Evolutionary conservation across 2,329 filamentous ascomycete species (phyloP).

Genomic region (Triangularia setosa): DNA sequence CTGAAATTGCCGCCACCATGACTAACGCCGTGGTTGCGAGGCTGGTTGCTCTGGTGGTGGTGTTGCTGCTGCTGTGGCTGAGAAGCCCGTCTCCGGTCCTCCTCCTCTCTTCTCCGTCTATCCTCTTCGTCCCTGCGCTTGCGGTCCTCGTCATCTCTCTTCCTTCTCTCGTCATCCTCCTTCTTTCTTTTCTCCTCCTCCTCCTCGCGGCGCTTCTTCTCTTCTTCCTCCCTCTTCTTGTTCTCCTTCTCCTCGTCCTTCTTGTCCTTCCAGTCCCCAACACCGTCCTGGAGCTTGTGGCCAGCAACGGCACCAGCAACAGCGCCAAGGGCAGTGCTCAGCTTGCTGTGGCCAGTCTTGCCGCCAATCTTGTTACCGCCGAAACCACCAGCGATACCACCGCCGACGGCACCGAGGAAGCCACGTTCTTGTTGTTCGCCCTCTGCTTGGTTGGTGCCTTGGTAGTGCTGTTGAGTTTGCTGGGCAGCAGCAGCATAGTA

Average conservation of each 20-base stretch:
- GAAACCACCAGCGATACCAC: constrained; percentile 38
- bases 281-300: constrained; percentile 39
- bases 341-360: constrained; percentile 31
- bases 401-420: constrained; percentile 38
- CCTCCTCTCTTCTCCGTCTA: neutral
- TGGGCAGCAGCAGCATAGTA: constrained; percentile 14
- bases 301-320: constrained; percentile 40
- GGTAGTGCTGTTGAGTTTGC: constrained; percentile 3
- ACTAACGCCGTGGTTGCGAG: constrained; percentile 16
- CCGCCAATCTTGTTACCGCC: constrained; percentile 40
- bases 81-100: constrained; percentile 5
- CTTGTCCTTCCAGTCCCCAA: constrained; percentile 38
- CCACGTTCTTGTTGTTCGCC: constrained; percentile 34
- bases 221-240: constrained; percentile 27
- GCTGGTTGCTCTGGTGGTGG: constrained; percentile 16
- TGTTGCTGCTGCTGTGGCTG: constrained; percentile 7
- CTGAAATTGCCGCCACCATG: constrained; percentile 35
- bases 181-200: constrained; percentile 22
- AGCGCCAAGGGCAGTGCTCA: constrained; percentile 37
- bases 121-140: constrained; percentile 18
- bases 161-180: constrained; percentile 36
- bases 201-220: constrained; percentile 22
- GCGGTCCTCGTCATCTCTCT: constrained; percentile 32
- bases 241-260: constrained; percentile 36
- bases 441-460: neutral